phyloP scores from a whole-genome alignment of 2,329 filamentous ascomycete genomes.

The Pseudogymnoascus sp. region DNA sequence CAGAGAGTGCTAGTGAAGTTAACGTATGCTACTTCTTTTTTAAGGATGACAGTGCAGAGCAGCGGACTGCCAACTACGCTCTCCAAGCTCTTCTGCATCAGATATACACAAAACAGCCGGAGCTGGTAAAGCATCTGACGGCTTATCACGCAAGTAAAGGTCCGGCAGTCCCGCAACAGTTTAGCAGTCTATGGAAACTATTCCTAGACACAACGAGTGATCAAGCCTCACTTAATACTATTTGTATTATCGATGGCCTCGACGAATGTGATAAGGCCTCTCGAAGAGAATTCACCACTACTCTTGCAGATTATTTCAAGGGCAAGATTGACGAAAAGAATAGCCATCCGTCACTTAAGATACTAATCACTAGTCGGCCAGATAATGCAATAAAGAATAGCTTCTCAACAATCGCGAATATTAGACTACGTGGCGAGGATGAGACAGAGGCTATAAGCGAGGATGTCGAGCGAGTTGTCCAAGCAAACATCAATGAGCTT shows the following conservation, averaged over 20 bases:
- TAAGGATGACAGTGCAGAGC: constrained; percentile 25
- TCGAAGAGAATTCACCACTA: background rate
- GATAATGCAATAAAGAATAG: constrained; percentile 7
- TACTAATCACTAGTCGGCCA: constrained; percentile 19
- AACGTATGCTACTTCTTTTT: constrained; percentile 31
- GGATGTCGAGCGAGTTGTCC: constrained; percentile 13
- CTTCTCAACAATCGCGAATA: background rate
- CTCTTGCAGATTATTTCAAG: background rate
- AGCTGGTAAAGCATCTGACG: constrained; percentile 11
- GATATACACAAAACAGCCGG: constrained; percentile 18
- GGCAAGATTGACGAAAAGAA: background rate
- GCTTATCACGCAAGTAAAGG: background rate
- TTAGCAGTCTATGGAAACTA: constrained; percentile 17
- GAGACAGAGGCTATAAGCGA: constrained; percentile 11
- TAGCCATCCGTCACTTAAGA: constrained; percentile 23
- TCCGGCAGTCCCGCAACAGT: constrained; percentile 12
- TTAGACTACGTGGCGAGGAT: constrained; percentile 11
- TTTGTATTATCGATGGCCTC: background rate
- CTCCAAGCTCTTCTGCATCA: constrained; percentile 25
- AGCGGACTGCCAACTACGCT: constrained; percentile 17
- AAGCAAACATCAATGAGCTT: constrained; percentile 1
- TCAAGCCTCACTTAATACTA: background rate
- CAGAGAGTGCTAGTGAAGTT: constrained; percentile 11
- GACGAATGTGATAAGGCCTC: background rate
- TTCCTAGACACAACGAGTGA: constrained; percentile 12